phyloP scores from a whole-genome alignment of 192 early-diverging fungal species.

The Coemansia erecta region DNA sequence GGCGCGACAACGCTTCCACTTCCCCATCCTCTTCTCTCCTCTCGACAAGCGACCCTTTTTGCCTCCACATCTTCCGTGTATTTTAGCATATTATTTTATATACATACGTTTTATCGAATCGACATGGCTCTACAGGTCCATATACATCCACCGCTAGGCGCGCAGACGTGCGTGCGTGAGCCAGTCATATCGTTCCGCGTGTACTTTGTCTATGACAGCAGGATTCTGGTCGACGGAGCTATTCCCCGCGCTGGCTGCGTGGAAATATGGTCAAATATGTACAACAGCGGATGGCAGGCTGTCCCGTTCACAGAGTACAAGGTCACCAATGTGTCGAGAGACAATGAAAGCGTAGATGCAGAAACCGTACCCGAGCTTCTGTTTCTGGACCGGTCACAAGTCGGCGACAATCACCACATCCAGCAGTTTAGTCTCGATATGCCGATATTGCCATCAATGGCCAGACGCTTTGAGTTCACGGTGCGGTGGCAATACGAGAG shows the following conservation, averaged over 20 bases:
- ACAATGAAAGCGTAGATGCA: background rate
- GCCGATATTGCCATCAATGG: background rate
- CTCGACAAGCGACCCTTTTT: too few relatives aligned
- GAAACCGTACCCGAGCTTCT: constrained; percentile 10
- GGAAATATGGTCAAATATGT: constrained; percentile 41
- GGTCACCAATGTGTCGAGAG: background rate
- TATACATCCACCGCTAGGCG: constrained; percentile 40
- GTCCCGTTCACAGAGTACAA: constrained; percentile 11
- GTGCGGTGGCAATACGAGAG: constrained; percentile 25
- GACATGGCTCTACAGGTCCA: constrained; percentile 1
- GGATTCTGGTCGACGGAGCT: background rate
- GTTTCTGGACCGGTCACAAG: constrained; percentile 20
- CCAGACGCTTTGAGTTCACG: constrained; percentile 36
- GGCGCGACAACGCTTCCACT: too few relatives aligned
- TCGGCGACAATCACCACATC: constrained; percentile 5
- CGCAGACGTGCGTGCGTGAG: constrained; percentile 25
- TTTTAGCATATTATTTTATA: too few relatives aligned
- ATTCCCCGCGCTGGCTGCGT: background rate
- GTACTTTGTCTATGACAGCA: constrained; percentile 19
- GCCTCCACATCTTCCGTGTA: too few relatives aligned
- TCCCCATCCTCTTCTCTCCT: too few relatives aligned
- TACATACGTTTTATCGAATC: too few relatives aligned
- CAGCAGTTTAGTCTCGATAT: constrained; percentile 27
- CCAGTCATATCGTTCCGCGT: constrained; percentile 28
- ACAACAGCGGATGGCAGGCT: constrained; percentile 17